These are phyloP conservation scores for Pholiota conissans DNA, from an alignment of 768 basidiomycete species.

Conservation along the genomic window DNA sequence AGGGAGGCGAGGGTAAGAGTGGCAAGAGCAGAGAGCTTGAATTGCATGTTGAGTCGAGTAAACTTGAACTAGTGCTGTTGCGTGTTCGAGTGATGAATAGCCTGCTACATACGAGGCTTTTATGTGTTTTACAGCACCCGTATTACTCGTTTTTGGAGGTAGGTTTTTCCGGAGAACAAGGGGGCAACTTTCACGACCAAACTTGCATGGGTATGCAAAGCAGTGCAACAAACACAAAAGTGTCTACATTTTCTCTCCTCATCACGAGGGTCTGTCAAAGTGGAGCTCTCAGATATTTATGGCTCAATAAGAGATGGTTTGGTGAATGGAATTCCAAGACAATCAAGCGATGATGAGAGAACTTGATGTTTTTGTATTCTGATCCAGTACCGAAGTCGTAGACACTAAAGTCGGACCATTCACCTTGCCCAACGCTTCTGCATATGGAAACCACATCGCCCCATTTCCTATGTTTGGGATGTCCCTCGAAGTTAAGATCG, in stretches of 20 bases:
- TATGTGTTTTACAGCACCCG: background rate
- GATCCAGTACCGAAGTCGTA: background rate
- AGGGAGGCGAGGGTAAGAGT: slow-evolving; percentile 21
- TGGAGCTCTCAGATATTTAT: background rate
- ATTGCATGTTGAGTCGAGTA: background rate
- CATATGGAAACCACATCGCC: too few species aligned
- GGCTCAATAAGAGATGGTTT: background rate
- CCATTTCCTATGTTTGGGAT: background rate
- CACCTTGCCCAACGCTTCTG: too few species aligned
- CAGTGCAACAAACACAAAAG: background rate
- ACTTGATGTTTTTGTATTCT: background rate
- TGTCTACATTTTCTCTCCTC: too few species aligned
- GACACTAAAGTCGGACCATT: too few species aligned
- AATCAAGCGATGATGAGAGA: background rate
- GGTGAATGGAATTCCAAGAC: background rate
- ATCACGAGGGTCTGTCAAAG: background rate
- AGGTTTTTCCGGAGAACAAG: background rate
- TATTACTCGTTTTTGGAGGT: background rate
- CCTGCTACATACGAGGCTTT: background rate
- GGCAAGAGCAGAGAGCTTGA: slow-evolving; percentile 11
- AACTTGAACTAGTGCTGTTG: background rate
- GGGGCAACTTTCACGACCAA: background rate
- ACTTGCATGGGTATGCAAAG: too few species aligned
- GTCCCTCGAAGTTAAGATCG: background rate
- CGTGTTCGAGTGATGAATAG: background rate